Evolutionary conservation across 2,329 filamentous ascomycete species (phyloP).

Genomic region (Ophiocordyceps camponoti-floridani): DNA sequence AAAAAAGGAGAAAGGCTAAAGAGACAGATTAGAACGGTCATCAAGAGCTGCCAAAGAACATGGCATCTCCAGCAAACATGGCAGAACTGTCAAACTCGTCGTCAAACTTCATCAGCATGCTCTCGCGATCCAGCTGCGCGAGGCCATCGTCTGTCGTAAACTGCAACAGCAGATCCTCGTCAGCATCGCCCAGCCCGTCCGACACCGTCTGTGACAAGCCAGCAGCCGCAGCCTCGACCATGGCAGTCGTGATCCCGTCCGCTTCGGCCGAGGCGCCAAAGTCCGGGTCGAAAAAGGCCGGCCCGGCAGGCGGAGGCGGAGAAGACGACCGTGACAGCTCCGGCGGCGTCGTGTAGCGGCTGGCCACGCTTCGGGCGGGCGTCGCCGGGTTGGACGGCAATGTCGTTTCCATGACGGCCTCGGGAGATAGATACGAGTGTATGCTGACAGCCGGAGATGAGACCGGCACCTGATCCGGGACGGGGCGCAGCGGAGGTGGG

Average conservation of each 20-base stretch:
- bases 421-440: slow-evolving; percentile 29
- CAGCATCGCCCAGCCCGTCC: slow-evolving; percentile 17
- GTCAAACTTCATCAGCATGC: slow-evolving; percentile 35
- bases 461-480: slow-evolving; percentile 12
- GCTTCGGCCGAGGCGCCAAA: slow-evolving; percentile 14
- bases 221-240: not conserved
- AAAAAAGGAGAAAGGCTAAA: not conserved
- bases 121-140: slow-evolving; percentile 25
- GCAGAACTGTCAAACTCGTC: slow-evolving; percentile 32
- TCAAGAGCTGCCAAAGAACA: slow-evolving; percentile 25
- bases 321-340: slow-evolving; percentile 44
- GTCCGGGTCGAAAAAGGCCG: slow-evolving; percentile 26
- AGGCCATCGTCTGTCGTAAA: slow-evolving; percentile 25
- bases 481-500: slow-evolving; percentile 15
- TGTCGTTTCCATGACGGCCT: slow-evolving; percentile 20
- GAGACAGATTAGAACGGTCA: not conserved
- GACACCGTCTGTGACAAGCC: slow-evolving; percentile 7
- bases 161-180: slow-evolving; percentile 24
- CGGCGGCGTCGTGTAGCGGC: slow-evolving; percentile 38
- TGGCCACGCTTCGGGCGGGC: slow-evolving; percentile 30
- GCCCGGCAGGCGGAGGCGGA: slow-evolving; percentile 24
- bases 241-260: slow-evolving; percentile 12
- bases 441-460: slow-evolving; percentile 22
- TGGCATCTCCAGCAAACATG: slow-evolving; percentile 34
- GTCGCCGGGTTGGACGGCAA: slow-evolving; percentile 20